Base-by-base conservation (phyloP, 208 protist genomes). In the Wallacemonas rigidus region DNA sequence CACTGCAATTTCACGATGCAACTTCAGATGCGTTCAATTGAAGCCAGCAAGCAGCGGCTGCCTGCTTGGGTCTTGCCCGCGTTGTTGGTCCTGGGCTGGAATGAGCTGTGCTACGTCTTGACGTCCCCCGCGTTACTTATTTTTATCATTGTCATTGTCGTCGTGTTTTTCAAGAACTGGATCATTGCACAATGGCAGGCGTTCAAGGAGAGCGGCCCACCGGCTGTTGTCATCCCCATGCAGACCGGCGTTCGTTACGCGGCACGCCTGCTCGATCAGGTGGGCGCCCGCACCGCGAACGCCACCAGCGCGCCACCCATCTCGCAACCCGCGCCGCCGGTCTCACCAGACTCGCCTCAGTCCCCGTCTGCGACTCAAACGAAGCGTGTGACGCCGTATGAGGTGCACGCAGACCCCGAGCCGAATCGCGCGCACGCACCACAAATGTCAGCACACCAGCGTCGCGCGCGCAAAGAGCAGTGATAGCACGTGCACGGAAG, bases 1-100 rank as follows among this genome's bases (percentile, higher is more conserved):
- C 85, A 90, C 57, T 88, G 82, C 72, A 87, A 94, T 60, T 97
- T 95, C 74, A 95, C 92, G 4, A 83, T 84, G 58, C 89, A 97
- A 72, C 57, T 92, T 26, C 84, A 94, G 76, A 71, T 93, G 60
- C 86, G 90, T 41, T 71, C 82, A 36, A 81, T 95, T 65, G 86
- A 94, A 67, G 75, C 81, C 9, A 71, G 74, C 53, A 81, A 84
- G 41, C 85, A 91, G 70, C 75, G 71, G 17, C 72, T 95, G 50
- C 92, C 92, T 14, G 80, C 77, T 9, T 97, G 92, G 92, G 87
- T 97, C 11, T 74, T 89, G 36, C 83, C 84, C 2, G 77, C 81
- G 36, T 75, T 97, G 53, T 69, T 93, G 15, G 35, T 91, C 2
- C 80, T 95, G 15, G 89, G 92, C 12, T 91, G 80, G 81, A 95